Evolutionary conservation across 2,329 filamentous ascomycete genomes (phyloP).

Genomic region (Phaeosphaeriaceae sp.): DNA sequence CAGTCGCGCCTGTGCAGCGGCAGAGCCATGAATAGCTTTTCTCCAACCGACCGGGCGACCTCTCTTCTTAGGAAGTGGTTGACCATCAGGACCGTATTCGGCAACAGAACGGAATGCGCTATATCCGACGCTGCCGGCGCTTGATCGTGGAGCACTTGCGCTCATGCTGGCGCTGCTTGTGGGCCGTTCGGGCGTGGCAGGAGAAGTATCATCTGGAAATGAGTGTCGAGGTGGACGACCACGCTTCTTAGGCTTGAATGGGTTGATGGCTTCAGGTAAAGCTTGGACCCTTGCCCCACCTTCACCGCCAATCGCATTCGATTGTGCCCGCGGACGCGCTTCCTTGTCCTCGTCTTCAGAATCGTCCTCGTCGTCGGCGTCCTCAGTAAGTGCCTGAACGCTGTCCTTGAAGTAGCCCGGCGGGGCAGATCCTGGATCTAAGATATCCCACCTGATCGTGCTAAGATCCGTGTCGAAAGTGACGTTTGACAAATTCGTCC

Average conservation of each 20-base stretch:
- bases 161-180: slow-evolving; percentile 29
- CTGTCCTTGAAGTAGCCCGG: slow-evolving; percentile 40
- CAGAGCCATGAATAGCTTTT: slow-evolving; percentile 55
- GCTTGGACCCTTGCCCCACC: slow-evolving; percentile 36
- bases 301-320: slow-evolving; percentile 29
- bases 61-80: slow-evolving; percentile 52
- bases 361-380: slow-evolving; percentile 46
- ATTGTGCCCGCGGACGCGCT: slow-evolving; percentile 20
- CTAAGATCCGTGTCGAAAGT: slow-evolving; percentile 61
- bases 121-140: slow-evolving; percentile 47
- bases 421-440: slow-evolving; percentile 64
- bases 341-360: slow-evolving; percentile 36
- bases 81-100: slow-evolving; percentile 40
- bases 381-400: slow-evolving; percentile 35
- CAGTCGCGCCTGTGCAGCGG: slow-evolving; percentile 32
- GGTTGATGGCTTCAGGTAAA: slow-evolving; percentile 39
- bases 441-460: slow-evolving; percentile 68
- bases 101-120: slow-evolving; percentile 49
- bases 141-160: slow-evolving; percentile 32
- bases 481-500: slow-evolving; percentile 48
- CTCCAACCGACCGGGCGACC: slow-evolving; percentile 60
- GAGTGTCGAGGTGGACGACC: slow-evolving; percentile 48
- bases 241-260: slow-evolving; percentile 41
- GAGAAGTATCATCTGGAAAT: slow-evolving; percentile 25
- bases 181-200: slow-evolving; percentile 24